Conservation (phyloP, 2,329 filamentous ascomycete genomes). For the Monilinia fructicola region DNA sequence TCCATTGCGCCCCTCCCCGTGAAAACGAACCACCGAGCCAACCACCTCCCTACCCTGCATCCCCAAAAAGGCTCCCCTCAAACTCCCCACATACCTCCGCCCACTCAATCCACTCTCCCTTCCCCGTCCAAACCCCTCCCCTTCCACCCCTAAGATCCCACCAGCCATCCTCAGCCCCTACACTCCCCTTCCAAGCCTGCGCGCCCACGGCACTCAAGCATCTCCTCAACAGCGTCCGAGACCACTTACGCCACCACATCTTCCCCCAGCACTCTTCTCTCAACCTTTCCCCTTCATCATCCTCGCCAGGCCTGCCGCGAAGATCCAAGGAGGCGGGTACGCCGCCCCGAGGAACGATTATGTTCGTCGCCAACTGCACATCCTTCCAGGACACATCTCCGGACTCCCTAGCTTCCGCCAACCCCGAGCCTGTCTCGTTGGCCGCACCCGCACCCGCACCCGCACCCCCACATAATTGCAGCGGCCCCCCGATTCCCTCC, state of each 20-base stretch:
- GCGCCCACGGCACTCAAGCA: neutral
- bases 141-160: too few relatives aligned
- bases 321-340: neutral
- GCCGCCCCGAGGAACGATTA: neutral
- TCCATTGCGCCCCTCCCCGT: too few relatives aligned
- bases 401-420: neutral
- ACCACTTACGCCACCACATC: conserved; percentile 8
- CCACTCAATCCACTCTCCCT: too few relatives aligned
- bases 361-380: neutral
- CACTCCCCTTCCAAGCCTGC: neutral
- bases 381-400: neutral
- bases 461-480: neutral
- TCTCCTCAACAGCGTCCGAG: neutral
- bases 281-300: neutral
- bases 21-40: too few relatives aligned
- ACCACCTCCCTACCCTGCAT: too few relatives aligned
- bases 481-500: neutral
- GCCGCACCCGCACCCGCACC: too few relatives aligned
- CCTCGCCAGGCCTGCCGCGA: neutral
- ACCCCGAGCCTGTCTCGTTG: neutral
- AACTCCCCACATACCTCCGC: too few relatives aligned
- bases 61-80: too few relatives aligned
- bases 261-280: neutral
- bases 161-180: neutral
- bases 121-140: too few relatives aligned